phyloP scores from a whole-genome alignment of 768 basidiomycete species.

The Hydnum rufescens region DNA sequence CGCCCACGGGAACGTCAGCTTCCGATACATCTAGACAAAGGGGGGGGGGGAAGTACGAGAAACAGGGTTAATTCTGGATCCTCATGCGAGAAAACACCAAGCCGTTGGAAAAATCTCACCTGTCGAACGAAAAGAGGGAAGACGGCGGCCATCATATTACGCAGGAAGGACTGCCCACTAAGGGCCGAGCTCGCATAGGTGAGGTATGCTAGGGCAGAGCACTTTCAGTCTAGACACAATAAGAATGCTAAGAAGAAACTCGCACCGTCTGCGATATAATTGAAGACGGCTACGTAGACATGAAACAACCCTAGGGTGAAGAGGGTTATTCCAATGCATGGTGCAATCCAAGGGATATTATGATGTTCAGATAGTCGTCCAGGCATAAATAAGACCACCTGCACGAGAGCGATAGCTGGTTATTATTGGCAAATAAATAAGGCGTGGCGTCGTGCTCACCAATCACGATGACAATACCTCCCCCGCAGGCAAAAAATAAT shows the following conservation, averaged over 20 bases:
- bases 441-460: slow-evolving; percentile 3
- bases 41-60: no score
- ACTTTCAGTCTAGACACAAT: neutral
- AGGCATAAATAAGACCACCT: slow-evolving; percentile 42
- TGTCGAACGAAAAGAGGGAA: slow-evolving; percentile 45
- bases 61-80: no score
- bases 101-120: no score
- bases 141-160: slow-evolving; percentile 31
- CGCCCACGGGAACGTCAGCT: no score
- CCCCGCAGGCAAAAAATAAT: slow-evolving; percentile 12
- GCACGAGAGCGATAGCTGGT: neutral
- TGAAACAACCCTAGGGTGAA: slow-evolving; percentile 32
- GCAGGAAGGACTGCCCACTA: no score
- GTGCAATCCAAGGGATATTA: no score
- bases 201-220: slow-evolving; percentile 1
- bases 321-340: slow-evolving; percentile 33
- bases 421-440: no score
- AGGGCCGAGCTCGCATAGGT: slow-evolving; percentile 45
- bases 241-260: slow-evolving; percentile 10
- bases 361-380: slow-evolving; percentile 31
- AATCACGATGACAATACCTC: slow-evolving; percentile 14
- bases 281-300: slow-evolving; percentile 36
- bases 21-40: no score
- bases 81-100: no score
- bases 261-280: slow-evolving; percentile 50